These are phyloP conservation scores for Platanthera guangdongensis DNA, from an alignment of 106 monocot species.

Conservation along the genomic window DNA sequence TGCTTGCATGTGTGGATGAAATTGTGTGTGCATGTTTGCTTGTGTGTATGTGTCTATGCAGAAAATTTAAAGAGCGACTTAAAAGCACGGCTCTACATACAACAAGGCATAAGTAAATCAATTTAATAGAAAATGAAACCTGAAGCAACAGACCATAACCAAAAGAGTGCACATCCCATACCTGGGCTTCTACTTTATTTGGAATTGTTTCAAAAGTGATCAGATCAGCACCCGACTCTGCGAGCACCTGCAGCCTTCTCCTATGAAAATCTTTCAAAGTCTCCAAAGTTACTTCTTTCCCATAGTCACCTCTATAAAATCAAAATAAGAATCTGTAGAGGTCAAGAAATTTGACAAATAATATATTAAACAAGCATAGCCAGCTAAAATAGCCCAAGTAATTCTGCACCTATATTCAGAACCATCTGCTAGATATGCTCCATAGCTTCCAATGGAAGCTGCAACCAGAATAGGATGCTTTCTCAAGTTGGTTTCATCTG, in stretches of 20 bases:
- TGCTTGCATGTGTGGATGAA: too few species aligned
- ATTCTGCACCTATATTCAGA: conserved; percentile 67
- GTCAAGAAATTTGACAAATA: not conserved
- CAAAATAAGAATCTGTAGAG: not conserved
- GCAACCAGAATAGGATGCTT: conserved; percentile 54
- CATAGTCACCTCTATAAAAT: conserved; percentile 75
- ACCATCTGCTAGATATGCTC: conserved; percentile 93
- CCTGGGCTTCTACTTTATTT: conserved; percentile 86
- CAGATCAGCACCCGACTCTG: conserved; percentile 74
- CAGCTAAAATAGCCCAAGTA: not conserved
- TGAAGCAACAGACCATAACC: not conserved
- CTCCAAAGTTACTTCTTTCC: conserved; percentile 44
- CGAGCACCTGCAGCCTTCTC: conserved; percentile 76
- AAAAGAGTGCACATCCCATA: conserved; percentile 5
- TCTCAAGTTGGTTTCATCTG: not conserved
- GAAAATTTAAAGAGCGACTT: too few species aligned
- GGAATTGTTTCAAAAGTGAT: conserved; percentile 90
- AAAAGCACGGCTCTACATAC: too few species aligned
- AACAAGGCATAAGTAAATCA: not conserved
- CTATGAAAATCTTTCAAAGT: conserved; percentile 74
- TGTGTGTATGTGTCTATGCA: not conserved
- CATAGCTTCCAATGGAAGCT: conserved; percentile 90
- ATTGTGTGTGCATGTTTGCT: too few species aligned
- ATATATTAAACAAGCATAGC: not conserved
- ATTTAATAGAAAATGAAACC: not conserved